Evolutionary conservation across 257 asterid species (phyloP), one percentile per base, ranked within the genome.

Genomic region (Solanum corneliomulleri): DNA sequence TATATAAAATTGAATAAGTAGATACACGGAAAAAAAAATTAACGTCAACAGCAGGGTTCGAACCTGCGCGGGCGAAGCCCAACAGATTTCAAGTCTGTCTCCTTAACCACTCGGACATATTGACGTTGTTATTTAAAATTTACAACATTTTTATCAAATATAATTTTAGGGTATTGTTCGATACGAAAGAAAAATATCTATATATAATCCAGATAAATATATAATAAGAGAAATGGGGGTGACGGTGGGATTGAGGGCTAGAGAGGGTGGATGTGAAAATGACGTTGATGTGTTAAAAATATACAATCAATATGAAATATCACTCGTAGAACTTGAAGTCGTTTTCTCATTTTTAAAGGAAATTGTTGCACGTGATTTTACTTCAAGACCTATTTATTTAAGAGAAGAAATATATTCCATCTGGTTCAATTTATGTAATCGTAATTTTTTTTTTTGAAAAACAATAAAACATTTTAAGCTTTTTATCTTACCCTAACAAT

Each of bases 71-170:
- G 95, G 96, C 95, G 90, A 74, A 94, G 95, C 97, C 95, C 96
- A 93, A 91, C 93, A 94, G 95, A 94, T 94, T 93, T 95, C 97
- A 94, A 93, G 97, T 94, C 95, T 93, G 94, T 95, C 98, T 92
- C 97, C 98, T 95, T 94, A 94, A 94, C 97, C 98, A 95, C 98
- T 95, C 96, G 98, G 98, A 94, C 98, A 93, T 93, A 93, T 91
- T 91, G 94, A 92, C 94, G 2, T 72, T 10, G 0, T 2, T 14
- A n/a, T 69, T 0, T 0, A 3, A 0, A 4, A 2, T 1, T n/a
- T 1, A n/a, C 31, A 23, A 20, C 4, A 8, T 6, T 58, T 1
- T 35, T 5, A 35, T 5, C 0, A 35, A 35, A 35, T 5, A 35
- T 16, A 49, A 0, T 6, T 7, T 56, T 10, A 56, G 11, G n/a